Conservation (phyloP, 2,329 filamentous ascomycete genomes). For the Chrysoporthe deuterocubensis region DNA sequence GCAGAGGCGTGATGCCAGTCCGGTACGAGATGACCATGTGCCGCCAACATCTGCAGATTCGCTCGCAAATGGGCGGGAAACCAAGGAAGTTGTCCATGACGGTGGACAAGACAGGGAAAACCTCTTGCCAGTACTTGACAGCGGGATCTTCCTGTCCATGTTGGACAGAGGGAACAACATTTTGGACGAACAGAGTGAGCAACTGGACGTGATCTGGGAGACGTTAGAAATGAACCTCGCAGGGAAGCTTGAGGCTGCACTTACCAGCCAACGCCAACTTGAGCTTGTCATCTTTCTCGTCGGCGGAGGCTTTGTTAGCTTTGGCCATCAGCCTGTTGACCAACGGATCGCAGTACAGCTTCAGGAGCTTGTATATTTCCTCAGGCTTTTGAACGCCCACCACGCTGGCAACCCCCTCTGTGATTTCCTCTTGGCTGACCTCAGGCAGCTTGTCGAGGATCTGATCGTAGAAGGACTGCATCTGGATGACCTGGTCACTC, state of each 20-base stretch:
- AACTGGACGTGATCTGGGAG: constrained; percentile 83
- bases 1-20: constrained; percentile 81
- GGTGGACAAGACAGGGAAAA: constrained; percentile 84
- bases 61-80: constrained; percentile 88
- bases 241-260: constrained; percentile 29
- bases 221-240: constrained; percentile 28
- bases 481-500: constrained; percentile 78
- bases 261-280: constrained; percentile 85
- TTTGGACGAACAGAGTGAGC: constrained; percentile 86
- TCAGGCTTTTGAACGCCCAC: constrained; percentile 82
- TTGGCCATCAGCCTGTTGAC: constrained; percentile 83
- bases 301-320: constrained; percentile 82
- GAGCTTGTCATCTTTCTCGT: constrained; percentile 57
- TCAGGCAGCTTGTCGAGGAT: constrained; percentile 85
- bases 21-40: constrained; percentile 97
- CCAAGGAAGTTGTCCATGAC: constrained; percentile 86
- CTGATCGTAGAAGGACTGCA: constrained; percentile 91
- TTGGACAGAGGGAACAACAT: constrained; percentile 73
- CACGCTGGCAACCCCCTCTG: constrained; percentile 91
- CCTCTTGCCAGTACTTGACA: constrained; percentile 94
- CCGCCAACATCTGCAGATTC: constrained; percentile 93
- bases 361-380: constrained; percentile 83
- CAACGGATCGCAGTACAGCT: constrained; percentile 91
- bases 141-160: constrained; percentile 80
- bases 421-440: constrained; percentile 91